phyloP scores from a whole-genome alignment of 2,329 filamentous ascomycete genomes.

The Claviceps citrina region DNA sequence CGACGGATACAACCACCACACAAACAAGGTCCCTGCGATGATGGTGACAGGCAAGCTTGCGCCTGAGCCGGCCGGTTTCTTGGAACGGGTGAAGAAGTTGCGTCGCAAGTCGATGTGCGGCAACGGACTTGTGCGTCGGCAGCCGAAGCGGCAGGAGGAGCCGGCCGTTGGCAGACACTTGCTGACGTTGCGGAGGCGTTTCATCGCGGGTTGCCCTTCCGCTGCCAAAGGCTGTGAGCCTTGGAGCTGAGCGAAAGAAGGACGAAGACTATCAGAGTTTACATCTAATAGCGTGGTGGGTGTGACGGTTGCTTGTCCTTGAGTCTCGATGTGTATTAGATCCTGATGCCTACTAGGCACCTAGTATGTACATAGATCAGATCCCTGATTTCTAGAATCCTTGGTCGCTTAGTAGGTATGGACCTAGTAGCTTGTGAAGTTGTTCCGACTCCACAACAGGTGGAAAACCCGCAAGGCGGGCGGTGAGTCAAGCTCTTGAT shows the following conservation, averaged over 20 bases:
- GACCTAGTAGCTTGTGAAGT: too few relatives aligned
- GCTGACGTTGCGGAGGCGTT: conserved; percentile 4
- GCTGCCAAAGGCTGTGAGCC: not conserved
- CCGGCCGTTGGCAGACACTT: conserved; percentile 6
- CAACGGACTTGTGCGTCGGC: not conserved
- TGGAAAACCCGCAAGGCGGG: too few relatives aligned
- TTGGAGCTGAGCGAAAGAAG: not conserved
- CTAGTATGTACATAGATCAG: too few relatives aligned
- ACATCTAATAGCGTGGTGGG: too few relatives aligned
- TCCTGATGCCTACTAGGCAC: too few relatives aligned
- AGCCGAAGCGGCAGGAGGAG: not conserved
- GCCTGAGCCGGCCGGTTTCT: not conserved
- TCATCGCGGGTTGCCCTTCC: conserved; percentile 5
- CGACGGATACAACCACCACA: conserved; percentile 29
- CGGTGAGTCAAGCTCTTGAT: conserved; percentile 5
- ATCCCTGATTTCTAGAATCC: too few relatives aligned
- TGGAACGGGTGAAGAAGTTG: conserved; percentile 3
- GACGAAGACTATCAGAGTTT: not conserved
- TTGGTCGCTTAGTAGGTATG: too few relatives aligned
- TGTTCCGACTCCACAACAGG: too few relatives aligned
- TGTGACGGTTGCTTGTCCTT: too few relatives aligned
- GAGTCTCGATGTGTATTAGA: too few relatives aligned
- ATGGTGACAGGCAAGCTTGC: conserved; percentile 18
- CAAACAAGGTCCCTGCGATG: conserved; percentile 22
- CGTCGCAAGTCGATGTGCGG: not conserved